Evolutionary conservation across 2,329 filamentous ascomycete genomes (phyloP).

Genomic region (Colletotrichum echinochloae): DNA sequence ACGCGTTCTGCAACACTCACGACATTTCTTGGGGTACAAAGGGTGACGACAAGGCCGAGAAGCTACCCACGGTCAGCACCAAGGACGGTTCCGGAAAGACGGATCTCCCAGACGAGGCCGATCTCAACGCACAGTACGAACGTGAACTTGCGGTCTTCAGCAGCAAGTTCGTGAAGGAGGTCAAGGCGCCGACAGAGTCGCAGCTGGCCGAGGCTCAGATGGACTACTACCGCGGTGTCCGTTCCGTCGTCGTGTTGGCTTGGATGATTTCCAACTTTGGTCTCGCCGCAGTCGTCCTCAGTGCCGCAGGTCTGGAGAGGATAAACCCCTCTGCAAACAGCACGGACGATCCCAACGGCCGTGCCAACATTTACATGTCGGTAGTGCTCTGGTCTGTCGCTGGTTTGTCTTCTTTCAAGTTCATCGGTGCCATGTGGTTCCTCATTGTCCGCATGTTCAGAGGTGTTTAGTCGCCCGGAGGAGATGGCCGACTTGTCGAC

Average conservation of each 20-base stretch:
- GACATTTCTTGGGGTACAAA: slow-evolving; percentile 99
- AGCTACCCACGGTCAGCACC: slow-evolving; percentile 86
- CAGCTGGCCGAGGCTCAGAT: slow-evolving; percentile 85
- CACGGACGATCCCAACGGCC: slow-evolving; percentile 59
- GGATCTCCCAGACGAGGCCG: slow-evolving; percentile 93
- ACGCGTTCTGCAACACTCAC: slow-evolving; percentile 98
- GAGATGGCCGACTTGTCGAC: neutral
- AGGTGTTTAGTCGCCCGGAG: slow-evolving; percentile 62
- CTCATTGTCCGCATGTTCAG: slow-evolving; percentile 89
- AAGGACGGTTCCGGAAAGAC: slow-evolving; percentile 94
- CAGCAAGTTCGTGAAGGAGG: slow-evolving; percentile 79
- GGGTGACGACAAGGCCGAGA: slow-evolving; percentile 95
- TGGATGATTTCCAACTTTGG: slow-evolving; percentile 99
- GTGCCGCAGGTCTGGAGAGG: slow-evolving; percentile 82
- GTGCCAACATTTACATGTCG: slow-evolving; percentile 85
- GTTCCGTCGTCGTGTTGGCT: slow-evolving; percentile 88
- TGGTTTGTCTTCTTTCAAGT: slow-evolving; percentile 85
- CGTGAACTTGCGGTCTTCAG: slow-evolving; percentile 81
- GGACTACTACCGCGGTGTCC: slow-evolving; percentile 98
- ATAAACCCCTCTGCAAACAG: slow-evolving; percentile 62
- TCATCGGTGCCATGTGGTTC: slow-evolving; percentile 91
- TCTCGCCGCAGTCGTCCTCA: slow-evolving; percentile 86
- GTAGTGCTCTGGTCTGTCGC: slow-evolving; percentile 93
- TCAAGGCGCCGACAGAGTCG: slow-evolving; percentile 66
- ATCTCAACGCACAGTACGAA: slow-evolving; percentile 96